Percentiles rank a stretch among this genome's conserved stretches.
phyloP scores from a whole-genome alignment of 2,329 filamentous ascomycete species.

The Celoporthe dispersa region DNA sequence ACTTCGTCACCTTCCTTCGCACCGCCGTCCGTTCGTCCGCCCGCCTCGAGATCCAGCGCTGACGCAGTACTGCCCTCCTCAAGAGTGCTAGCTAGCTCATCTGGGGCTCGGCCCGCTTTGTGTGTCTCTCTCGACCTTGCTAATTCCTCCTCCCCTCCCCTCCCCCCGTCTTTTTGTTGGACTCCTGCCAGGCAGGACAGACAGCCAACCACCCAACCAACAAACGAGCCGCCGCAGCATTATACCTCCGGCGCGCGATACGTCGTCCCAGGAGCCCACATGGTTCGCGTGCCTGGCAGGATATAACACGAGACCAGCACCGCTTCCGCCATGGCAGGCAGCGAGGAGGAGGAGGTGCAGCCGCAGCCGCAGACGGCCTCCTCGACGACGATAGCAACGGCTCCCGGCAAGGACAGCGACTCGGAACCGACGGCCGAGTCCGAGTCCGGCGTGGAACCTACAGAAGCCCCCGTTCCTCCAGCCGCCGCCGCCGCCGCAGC shows the following conservation, averaged over 20 bases:
- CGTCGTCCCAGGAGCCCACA: not conserved
- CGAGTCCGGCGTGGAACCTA: not conserved
- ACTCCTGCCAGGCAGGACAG: not conserved
- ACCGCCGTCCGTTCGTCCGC: not conserved
- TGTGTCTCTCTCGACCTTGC: not conserved
- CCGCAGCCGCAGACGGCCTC: not conserved
- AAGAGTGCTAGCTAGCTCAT: not conserved
- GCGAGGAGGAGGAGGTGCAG: constrained; percentile 12
- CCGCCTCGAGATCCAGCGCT: not conserved
- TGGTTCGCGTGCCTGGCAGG: not conserved
- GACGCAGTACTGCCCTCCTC: not conserved
- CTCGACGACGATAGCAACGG: too few species aligned
- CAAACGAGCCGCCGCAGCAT: not conserved
- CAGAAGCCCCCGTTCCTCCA: not conserved
- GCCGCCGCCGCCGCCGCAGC: not conserved
- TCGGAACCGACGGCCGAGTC: not conserved
- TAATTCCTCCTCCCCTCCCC: not conserved
- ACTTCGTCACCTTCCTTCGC: not conserved
- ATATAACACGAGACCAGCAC: not conserved
- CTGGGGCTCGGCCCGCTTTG: constrained; percentile 4
- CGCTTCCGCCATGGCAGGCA: constrained; percentile 14
- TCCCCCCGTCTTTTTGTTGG: not conserved
- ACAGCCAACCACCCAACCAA: not conserved
- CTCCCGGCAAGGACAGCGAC: not conserved
- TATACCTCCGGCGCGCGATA: not conserved